Evolutionary conservation across 257 asterid genomes (phyloP).

Genomic region (Catharanthus roseus): DNA sequence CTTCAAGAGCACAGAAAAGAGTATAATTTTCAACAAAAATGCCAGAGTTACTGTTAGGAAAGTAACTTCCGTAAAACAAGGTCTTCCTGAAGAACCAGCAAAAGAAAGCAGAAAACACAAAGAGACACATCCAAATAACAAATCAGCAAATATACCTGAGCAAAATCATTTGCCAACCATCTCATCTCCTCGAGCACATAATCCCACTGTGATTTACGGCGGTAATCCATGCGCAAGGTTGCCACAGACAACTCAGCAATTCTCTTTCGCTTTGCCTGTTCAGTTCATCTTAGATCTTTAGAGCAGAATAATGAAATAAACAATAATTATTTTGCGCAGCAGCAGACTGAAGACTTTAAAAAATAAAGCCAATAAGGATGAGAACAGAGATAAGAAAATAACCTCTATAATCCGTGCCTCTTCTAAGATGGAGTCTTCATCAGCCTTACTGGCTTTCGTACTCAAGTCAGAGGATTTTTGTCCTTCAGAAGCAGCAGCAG

Average conservation of each 20-base stretch:
- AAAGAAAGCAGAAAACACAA: too few relatives aligned
- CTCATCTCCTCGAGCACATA: slow-evolving; percentile 95
- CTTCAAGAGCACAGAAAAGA: not conserved
- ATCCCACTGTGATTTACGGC: slow-evolving; percentile 74
- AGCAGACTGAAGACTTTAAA: not conserved
- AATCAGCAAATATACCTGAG: slow-evolving; percentile 55
- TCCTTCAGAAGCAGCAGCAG: slow-evolving; percentile 35
- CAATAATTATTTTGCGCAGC: slow-evolving; percentile 12
- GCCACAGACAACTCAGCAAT: slow-evolving; percentile 53
- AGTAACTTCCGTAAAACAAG: not conserved
- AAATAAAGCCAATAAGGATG: slow-evolving; percentile 1
- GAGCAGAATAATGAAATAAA: slow-evolving; percentile 20
- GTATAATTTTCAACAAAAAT: not conserved
- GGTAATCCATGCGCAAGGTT: slow-evolving; percentile 34
- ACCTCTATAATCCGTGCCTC: slow-evolving; percentile 91
- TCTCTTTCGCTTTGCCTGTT: slow-evolving; percentile 85
- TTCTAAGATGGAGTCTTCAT: slow-evolving; percentile 76
- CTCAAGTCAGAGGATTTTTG: slow-evolving; percentile 30
- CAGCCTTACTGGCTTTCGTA: slow-evolving; percentile 36
- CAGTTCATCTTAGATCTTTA: slow-evolving; percentile 38
- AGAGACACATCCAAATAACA: not conserved
- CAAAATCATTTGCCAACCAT: slow-evolving; percentile 98
- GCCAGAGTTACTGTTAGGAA: not conserved
- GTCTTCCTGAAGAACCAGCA: not conserved
- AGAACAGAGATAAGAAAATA: slow-evolving; percentile 13